phyloP scores from a whole-genome alignment of 2,329 filamentous ascomycete genomes.

The Chaetomium globosum region DNA sequence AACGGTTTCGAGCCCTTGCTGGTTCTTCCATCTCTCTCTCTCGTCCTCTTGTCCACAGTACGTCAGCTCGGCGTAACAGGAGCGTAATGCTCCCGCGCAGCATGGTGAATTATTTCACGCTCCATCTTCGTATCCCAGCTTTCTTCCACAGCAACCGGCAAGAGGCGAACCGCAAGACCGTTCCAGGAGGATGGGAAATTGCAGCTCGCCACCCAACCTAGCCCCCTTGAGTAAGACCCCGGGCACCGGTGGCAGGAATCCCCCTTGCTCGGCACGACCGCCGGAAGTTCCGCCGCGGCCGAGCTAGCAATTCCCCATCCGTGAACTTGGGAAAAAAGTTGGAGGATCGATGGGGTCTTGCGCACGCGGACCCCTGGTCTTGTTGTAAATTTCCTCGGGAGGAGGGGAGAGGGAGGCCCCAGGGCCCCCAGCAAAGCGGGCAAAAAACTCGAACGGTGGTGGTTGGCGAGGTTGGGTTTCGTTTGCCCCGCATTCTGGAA shows the following conservation, averaged over 20 bases:
- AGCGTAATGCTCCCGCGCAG: background rate
- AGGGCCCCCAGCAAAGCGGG: background rate
- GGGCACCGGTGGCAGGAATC: constrained; percentile 11
- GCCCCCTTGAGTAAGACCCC: constrained; percentile 7
- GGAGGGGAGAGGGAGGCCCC: too few species aligned
- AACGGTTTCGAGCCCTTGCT: constrained; percentile 1
- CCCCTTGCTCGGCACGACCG: constrained; percentile 14
- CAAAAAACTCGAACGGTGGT: background rate
- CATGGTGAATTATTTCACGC: background rate
- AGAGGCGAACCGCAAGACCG: constrained; percentile 3
- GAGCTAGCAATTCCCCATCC: constrained; percentile 13
- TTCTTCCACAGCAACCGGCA: constrained; percentile 19
- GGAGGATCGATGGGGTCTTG: background rate
- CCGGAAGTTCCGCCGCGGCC: constrained; percentile 14
- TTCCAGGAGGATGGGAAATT: constrained; percentile 22
- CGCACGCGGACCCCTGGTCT: constrained; percentile 8
- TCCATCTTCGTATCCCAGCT: background rate
- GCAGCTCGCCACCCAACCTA: constrained; percentile 18
- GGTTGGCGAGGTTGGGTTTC: constrained; percentile 2
- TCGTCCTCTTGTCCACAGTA: background rate
- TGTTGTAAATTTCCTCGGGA: constrained; percentile 1
- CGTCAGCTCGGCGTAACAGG: constrained; percentile 18
- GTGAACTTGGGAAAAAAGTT: constrained; percentile 12
- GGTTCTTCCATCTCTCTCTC: background rate
- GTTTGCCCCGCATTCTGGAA: constrained; percentile 7